Conservation (phyloP, 2,329 filamentous ascomycete genomes). For the Fusarium staphyleae region DNA sequence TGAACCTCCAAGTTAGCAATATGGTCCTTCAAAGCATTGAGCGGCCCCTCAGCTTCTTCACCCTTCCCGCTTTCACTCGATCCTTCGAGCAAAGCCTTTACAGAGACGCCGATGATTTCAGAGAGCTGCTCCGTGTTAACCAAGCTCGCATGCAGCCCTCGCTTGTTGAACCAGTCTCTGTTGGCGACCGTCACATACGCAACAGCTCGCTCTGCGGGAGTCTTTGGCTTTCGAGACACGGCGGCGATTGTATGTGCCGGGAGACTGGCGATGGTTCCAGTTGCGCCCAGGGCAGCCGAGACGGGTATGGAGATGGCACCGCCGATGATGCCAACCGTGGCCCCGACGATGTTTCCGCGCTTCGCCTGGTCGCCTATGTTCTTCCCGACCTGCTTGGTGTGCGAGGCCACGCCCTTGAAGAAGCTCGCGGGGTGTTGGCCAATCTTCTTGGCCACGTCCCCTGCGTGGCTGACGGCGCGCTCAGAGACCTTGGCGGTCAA, state of each 20-base stretch:
- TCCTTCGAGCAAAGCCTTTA: conserved; percentile 52
- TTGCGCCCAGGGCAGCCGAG: conserved; percentile 47
- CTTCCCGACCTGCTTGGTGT: conserved; percentile 49
- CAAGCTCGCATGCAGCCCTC: conserved; percentile 49
- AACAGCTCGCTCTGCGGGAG: conserved; percentile 50
- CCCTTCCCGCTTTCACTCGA: conserved; percentile 37
- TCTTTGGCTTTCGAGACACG: conserved; percentile 48
- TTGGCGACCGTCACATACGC: conserved; percentile 54
- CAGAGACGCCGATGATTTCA: conserved; percentile 38
- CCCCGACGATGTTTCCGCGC: conserved; percentile 51
- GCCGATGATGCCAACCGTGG: conserved; percentile 46
- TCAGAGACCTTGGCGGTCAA: conserved; percentile 54
- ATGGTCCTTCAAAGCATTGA: conserved; percentile 39
- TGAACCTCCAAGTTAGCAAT: conserved; percentile 43
- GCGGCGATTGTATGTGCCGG: conserved; percentile 47
- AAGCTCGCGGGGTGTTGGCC: conserved; percentile 46
- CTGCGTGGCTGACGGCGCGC: conserved; percentile 53
- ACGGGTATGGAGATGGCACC: conserved; percentile 51
- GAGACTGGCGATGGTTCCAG: conserved; percentile 46
- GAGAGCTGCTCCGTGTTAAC: conserved; percentile 46
- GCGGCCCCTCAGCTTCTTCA: conserved; percentile 25
- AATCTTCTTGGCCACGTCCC: conserved; percentile 49
- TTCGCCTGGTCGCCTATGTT: conserved; percentile 48
- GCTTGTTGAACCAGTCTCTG: conserved; percentile 50
- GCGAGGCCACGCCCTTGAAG: conserved; percentile 47